Evolutionary conservation across 345 rosid genomes (phyloP).

Genomic region (Adansonia digitata): DNA sequence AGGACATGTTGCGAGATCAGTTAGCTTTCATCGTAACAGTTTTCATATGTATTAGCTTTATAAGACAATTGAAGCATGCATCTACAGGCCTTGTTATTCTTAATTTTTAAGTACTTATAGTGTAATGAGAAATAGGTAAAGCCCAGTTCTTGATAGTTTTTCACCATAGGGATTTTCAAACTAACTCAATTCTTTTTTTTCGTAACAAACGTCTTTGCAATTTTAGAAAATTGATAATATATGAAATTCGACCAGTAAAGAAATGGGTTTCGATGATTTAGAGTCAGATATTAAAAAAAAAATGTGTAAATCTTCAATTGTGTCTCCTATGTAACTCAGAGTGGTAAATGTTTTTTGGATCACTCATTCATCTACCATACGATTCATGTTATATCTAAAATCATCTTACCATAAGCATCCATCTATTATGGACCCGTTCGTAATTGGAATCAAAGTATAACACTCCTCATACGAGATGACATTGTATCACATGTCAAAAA

Average conservation of each 20-base stretch:
- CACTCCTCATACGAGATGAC: too few relatives aligned
- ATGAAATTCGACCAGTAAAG: slow-evolving; percentile 13
- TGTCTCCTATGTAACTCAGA: too few relatives aligned
- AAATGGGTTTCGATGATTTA: slow-evolving; percentile 39
- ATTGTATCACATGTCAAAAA: too few relatives aligned
- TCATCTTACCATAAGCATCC: too few relatives aligned
- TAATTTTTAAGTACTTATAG: background rate
- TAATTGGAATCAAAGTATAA: too few relatives aligned
- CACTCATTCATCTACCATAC: too few relatives aligned
- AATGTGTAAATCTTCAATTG: slow-evolving; percentile 42
- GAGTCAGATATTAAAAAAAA: slow-evolving; percentile 24
- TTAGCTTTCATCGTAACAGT: background rate
- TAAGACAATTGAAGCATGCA: background rate
- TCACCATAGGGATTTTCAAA: background rate
- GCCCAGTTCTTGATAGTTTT: background rate
- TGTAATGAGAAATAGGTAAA: background rate
- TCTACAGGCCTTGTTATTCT: background rate
- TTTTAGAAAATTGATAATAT: slow-evolving; percentile 17
- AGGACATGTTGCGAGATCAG: too few relatives aligned
- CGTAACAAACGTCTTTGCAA: background rate
- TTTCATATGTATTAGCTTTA: background rate
- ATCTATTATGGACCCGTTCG: too few relatives aligned
- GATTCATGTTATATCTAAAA: too few relatives aligned
- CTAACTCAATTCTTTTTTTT: background rate
- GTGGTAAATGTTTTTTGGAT: too few relatives aligned